These are phyloP conservation scores for Podospora australis DNA, from an alignment of 495 filamentous ascomycete genomes.

Conservation along the genomic window DNA sequence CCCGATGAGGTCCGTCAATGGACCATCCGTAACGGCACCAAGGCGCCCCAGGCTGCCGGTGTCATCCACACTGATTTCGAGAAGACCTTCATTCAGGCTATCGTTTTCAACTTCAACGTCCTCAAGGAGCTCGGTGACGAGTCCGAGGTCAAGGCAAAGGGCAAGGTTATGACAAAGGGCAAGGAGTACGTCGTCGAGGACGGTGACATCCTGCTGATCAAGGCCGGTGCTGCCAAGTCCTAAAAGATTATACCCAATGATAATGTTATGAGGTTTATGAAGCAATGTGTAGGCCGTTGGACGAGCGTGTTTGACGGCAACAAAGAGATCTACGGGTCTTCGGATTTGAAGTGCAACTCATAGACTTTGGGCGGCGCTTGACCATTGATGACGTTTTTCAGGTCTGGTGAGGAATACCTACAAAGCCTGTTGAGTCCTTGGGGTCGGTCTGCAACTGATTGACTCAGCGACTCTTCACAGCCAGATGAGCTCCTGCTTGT, in stretches of 20 bases:
- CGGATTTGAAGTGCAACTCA: too few relatives aligned
- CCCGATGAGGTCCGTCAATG: slow-evolving; percentile 97
- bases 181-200: slow-evolving; percentile 91
- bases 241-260: slow-evolving; percentile 28
- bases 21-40: slow-evolving; percentile 94
- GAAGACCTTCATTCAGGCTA: slow-evolving; percentile 97
- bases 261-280: slow-evolving; percentile 16
- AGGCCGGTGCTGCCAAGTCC: slow-evolving; percentile 88
- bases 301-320: background rate
- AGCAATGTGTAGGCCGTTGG: background rate
- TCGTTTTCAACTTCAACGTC: slow-evolving; percentile 78
- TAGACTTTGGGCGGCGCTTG: too few relatives aligned
- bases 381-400: too few relatives aligned
- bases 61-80: slow-evolving; percentile 99
- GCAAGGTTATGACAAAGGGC: slow-evolving; percentile 97
- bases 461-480: too few relatives aligned
- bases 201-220: slow-evolving; percentile 78
- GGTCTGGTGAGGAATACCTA: too few relatives aligned
- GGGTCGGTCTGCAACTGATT: too few relatives aligned
- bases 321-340: too few relatives aligned
- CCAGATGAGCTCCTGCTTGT: too few relatives aligned
- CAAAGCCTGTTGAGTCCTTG: too few relatives aligned
- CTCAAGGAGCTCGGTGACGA: slow-evolving; percentile 88
- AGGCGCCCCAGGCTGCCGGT: slow-evolving; percentile 94
- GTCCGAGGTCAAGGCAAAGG: slow-evolving; percentile 77